Base-by-base conservation (phyloP, 306 rosid genomes). In the Hylodesmum podocarpum region DNA sequence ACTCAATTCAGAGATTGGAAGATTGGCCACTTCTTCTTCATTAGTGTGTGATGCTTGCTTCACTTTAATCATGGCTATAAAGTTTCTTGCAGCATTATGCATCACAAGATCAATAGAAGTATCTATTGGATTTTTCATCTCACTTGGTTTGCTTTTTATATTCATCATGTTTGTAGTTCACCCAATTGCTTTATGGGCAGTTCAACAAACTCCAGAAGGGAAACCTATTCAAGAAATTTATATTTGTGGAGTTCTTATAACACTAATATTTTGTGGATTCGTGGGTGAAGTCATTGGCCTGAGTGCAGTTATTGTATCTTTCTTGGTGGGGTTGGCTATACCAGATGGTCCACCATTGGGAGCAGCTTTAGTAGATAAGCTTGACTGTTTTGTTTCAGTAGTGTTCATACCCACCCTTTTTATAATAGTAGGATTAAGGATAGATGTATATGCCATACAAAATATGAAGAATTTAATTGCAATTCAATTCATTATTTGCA, bases 331-430 rank as follows among this genome's bases (percentile, higher is more conserved):
- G 22, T 50, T 91, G 61, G 86, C 86, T 66, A 87, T 89, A 37
- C 93, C 96, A 8, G 88, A 87, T 36, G 93, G 93, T 4, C 89
- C 88, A 0, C 91, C 91, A 8, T 87, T 91, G 27, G 96, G 96
- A 65, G 88, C 90, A 8, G 85, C 93, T 39, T 10, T 91, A 14
- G 85, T 77, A 12, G 86, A 89, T 39, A 87, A 84, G 75, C 72
- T 86, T 1, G 96, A 91, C 25, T 78, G 84, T 71, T 76, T 88
- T 70, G 86, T 84, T 76, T 88, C 93, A 2, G 80, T 46, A 2
- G 61, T 87, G 57, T 61, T 87, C 53, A 18, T 78, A 66, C 96
- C 96, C 13, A 47, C 78, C 33, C 70, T 91, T 33, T 88, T 82
- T 28, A 41, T 63, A 21, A 2, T 70, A 10, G 72, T 81, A 58